These are phyloP conservation scores for Ophiostoma ips DNA, from an alignment of 2,329 filamentous ascomycete species.

Conservation along the genomic window DNA sequence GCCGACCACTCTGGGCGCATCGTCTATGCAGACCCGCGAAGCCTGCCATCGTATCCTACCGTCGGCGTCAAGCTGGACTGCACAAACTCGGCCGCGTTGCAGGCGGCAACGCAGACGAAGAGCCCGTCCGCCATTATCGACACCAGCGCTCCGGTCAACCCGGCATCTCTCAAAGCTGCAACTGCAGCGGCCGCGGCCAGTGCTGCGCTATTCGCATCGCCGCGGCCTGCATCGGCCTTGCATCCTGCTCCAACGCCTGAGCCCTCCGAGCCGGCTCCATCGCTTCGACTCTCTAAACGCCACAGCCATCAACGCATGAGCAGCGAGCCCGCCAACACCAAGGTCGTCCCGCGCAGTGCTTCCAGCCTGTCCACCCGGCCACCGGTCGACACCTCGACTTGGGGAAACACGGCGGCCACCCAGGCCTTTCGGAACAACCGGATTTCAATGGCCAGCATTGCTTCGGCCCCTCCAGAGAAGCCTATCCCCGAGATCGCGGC, in stretches of 20 bases:
- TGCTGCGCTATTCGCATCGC: slow-evolving; percentile 3
- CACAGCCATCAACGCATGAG: slow-evolving; percentile 30
- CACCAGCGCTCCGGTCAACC: slow-evolving; percentile 2
- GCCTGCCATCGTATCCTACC: slow-evolving; percentile 63
- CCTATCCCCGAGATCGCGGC: slow-evolving; percentile 10
- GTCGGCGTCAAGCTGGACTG: slow-evolving; percentile 39
- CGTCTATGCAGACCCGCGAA: slow-evolving; percentile 57
- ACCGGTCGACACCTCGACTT: slow-evolving; percentile 17
- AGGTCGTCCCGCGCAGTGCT: slow-evolving; percentile 13
- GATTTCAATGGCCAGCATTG: neutral
- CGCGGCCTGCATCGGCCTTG: neutral
- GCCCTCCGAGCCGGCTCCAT: neutral
- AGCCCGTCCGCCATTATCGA: slow-evolving; percentile 6
- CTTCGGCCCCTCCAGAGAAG: slow-evolving; percentile 6
- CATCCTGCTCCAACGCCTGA: neutral
- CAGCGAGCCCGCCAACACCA: neutral
- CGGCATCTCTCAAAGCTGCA: slow-evolving; percentile 11
- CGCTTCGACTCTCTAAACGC: slow-evolving; percentile 9
- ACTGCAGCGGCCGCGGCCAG: slow-evolving; percentile 10
- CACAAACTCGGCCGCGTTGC: slow-evolving; percentile 5
- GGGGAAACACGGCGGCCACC: slow-evolving; percentile 56
- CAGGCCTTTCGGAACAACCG: slow-evolving; percentile 27
- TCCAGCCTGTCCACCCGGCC: slow-evolving; percentile 44
- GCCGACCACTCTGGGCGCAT: slow-evolving; percentile 28
- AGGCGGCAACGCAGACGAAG: slow-evolving; percentile 1